Conservation (phyloP, 331 rosid genomes). For the Prunus yedoensis region DNA sequence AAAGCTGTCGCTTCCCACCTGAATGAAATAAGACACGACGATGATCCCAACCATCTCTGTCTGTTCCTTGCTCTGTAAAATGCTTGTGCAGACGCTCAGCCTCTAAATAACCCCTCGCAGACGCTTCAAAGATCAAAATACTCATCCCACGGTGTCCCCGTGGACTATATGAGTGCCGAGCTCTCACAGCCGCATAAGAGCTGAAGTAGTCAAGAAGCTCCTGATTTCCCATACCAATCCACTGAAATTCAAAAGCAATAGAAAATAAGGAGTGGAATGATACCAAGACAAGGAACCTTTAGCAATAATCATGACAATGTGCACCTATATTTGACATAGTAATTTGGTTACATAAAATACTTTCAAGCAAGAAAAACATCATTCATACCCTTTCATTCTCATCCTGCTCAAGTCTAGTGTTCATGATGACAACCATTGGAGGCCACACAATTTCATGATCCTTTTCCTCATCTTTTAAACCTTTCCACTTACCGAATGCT, state of each 20-base stretch:
- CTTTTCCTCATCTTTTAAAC: slow-evolving; percentile 60
- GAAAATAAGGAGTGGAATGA: slow-evolving; percentile 2
- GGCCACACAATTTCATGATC: slow-evolving; percentile 94
- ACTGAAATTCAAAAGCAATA: slow-evolving; percentile 43
- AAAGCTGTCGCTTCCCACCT: slow-evolving; percentile 79
- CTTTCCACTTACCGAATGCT: slow-evolving; percentile 83
- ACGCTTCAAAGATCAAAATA: slow-evolving; percentile 77
- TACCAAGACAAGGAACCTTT: slow-evolving; percentile 3
- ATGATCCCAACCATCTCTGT: slow-evolving; percentile 64
- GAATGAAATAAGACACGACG: slow-evolving; percentile 37
- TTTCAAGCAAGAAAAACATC: neutral
- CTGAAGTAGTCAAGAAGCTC: slow-evolving; percentile 80
- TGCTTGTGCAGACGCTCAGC: slow-evolving; percentile 82
- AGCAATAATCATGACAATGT: slow-evolving; percentile 8
- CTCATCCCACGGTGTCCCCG: slow-evolving; percentile 83
- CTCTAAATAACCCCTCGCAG: slow-evolving; percentile 81
- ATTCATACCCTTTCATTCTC: slow-evolving; percentile 67
- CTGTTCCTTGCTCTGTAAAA: slow-evolving; percentile 65
- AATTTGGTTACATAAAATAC: neutral
- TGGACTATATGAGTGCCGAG: slow-evolving; percentile 81
- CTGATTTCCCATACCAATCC: slow-evolving; percentile 92
- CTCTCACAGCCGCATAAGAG: slow-evolving; percentile 55
- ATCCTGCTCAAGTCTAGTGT: slow-evolving; percentile 71
- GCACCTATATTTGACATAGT: neutral
- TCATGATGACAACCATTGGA: slow-evolving; percentile 79